Evolutionary conservation across 192 early-diverging fungal genomes (phyloP), one percentile per base, ranked within the genome.

Genomic region (Podila epicladia): DNA sequence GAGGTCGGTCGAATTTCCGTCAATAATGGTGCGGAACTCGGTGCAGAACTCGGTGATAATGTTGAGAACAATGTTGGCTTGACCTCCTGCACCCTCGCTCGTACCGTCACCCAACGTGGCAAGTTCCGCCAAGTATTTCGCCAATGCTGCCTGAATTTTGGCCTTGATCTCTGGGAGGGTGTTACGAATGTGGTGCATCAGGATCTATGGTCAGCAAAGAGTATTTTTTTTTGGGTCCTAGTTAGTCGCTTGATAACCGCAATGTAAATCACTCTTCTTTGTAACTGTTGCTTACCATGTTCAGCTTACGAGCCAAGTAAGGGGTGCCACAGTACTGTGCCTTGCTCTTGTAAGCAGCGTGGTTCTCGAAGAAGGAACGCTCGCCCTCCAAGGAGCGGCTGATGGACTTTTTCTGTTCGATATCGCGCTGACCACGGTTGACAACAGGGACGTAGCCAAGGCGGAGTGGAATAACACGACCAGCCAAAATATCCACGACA

Each of bases 281-380:
- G 3, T 45, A 45, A 15, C 41, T 45, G 41, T 45, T 17, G 41
- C 41, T 45, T 83, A 96, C 94, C 92, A 97, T 93, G 84, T 97
- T 99, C 12, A 99, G 89, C 83, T 95, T 97, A 69, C 97, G 88
- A n/a, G 97, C 97, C 67, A 99, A 85, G 88, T 95, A 99, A 29
- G 97, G 97, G 22, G 98, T 99, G 57, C 98, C 98, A 82, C 98
- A 99, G 87, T 96, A 99, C 75, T 97, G 95, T 2, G 98, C 97
- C 85, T 99, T 99, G 89, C 89, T 93, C 69, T 91, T 90, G 83
- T 99, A 99, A 13, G 98, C 90, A 17, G 91, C 41, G 84, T 99
- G 98, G 82, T 94, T 95, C 83, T 98, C 97, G 72, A 99, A 99
- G 86, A 95, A 99, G 58, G 83, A 82, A 67, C 91, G 88, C 79